A percentile compares a stretch with the other conserved stretches of the same genome.
Conservation (phyloP, 129 eudicot genomes). For the Arctium lappa region DNA sequence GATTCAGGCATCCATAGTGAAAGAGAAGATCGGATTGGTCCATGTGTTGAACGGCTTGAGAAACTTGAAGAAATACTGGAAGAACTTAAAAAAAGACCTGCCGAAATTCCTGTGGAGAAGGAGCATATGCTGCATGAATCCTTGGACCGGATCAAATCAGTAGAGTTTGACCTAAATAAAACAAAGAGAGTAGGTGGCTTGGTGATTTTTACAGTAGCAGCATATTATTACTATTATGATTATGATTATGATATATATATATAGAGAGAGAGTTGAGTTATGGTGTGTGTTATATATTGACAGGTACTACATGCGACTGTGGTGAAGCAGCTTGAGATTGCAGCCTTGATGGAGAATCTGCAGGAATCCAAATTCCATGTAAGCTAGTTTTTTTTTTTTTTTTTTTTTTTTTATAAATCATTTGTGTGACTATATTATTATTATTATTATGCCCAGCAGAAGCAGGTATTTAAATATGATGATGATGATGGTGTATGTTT, state of each 20-base stretch:
- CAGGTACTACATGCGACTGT: conserved; percentile 75
- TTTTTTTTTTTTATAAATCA: neutral
- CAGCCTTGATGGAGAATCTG: conserved; percentile 53
- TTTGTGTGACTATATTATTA: neutral
- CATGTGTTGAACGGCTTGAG: conserved; percentile 82
- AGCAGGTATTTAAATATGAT: neutral
- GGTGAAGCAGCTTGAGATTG: conserved; percentile 67
- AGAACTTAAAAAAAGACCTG: conserved; percentile 62
- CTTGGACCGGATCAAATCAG: conserved; percentile 76
- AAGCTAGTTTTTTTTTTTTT: conserved; percentile 11
- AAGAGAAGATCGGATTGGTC: conserved; percentile 40
- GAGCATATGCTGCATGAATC: conserved; percentile 74
- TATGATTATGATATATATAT: neutral
- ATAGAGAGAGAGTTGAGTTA: neutral
- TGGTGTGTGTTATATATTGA: neutral
- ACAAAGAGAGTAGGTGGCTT: conserved; percentile 59
- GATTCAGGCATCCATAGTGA: conserved; percentile 24
- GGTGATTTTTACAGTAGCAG: neutral
- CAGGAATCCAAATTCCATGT: conserved; percentile 57
- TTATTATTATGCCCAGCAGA: neutral
- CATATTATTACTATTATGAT: neutral
- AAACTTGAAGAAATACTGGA: conserved; percentile 62
- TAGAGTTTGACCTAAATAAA: conserved; percentile 75
- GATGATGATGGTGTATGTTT: neutral
- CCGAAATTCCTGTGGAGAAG: conserved; percentile 74